Evolutionary conservation across 2,329 filamentous ascomycete species (phyloP), one percentile per base, ranked within the genome.

Genomic region (Plenodomus lindquistii): DNA sequence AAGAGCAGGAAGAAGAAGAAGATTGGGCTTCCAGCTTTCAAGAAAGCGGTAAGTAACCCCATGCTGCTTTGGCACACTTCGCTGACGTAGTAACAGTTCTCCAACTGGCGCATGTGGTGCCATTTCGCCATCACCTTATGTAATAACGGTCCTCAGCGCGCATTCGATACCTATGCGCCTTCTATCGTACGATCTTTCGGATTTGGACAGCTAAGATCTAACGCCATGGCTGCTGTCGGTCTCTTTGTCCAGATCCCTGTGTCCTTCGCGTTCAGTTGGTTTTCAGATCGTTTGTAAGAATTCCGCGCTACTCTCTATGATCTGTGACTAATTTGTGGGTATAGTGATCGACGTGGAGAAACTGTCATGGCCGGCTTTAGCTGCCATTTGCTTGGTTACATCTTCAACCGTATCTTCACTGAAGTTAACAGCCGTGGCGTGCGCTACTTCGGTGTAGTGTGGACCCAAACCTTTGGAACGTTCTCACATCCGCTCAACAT

Each of bases 401-500:
- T 82, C 43, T 77, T 82, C 67, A 81, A 82, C 61, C 77, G 79
- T 17, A 72, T 71, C 55, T 82, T 82, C 57, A 80, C 79, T 0
- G 55, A 58, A 46, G 44, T 55, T 16, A 41, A 42, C 43, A 56
- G 40, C 29, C 72, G 72, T 8, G 75, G 77, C 2, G 71, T 77
- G 1, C 70, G 74, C 3, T 82, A 81, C 63, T 82, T 82, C 52
- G 80, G 79, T 22, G 79, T 82, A 2, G 75, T 82, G 18, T 82
- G 78, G 78, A 82, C 79, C 0, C 80, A 82, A 57, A 76, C 72
- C 0, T 82, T 82, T 48, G 79, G 78, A 17, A 81, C 78, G 3
- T 81, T 81, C 48, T 77, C 78, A 1, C 80, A 82, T 45, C 80
- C 80, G 0, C 73, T 85, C 18, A 85, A 85, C 59, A 82, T 85